Evolutionary conservation across 306 rosid species (phyloP), one percentile per base, ranked within the genome.

Genomic region (Astragalus membranaceus): DNA sequence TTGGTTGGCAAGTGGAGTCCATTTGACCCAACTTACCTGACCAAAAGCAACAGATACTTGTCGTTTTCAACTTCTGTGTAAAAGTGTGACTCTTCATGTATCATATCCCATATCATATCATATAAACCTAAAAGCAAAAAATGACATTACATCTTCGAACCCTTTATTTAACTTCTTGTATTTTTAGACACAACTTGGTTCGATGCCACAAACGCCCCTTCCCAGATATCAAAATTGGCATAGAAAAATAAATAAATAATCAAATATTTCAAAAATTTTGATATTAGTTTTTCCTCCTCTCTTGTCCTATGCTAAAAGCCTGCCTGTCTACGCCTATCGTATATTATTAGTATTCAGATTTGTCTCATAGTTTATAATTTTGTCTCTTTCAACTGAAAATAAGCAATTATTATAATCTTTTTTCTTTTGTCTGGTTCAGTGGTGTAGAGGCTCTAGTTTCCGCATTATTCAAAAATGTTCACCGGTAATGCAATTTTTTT

Each of bases 31-130:
- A 62, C 30, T 5, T 11, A 71, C 33, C 71, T 57, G 65, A 70
- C 32, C 71, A 59, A 70, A 7, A 63, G 16, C 23, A 32, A 10
- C 81, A 75, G 46, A 73, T 75, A 64, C 43, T 64, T 58, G 84
- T 80, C 84, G 50, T 76, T 80, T 75, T 75, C 81, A 80, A 23
- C 13, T 57, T 44, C 64, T 42, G 81, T 66, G 71, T 49, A 80
- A 68, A 65, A 33, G 60, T 29, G 78, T 71, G 78, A 71, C 78
- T 59, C 75, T 65, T 75, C 78, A 80, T 69, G 29, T 59, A 49
- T 49, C 77, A 35, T 20, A 64, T 80, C 80, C 58, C 73, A 7
- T 66, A 26, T 58, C 65, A 64, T 72, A 57, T 78, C 82, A 64
- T 20, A 11, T 65, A n/a, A 59, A 30, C 80, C 47, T n/a, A 29